Evolutionary conservation across 345 rosid species (phyloP).

Genomic region (Alliaria petiolata): DNA sequence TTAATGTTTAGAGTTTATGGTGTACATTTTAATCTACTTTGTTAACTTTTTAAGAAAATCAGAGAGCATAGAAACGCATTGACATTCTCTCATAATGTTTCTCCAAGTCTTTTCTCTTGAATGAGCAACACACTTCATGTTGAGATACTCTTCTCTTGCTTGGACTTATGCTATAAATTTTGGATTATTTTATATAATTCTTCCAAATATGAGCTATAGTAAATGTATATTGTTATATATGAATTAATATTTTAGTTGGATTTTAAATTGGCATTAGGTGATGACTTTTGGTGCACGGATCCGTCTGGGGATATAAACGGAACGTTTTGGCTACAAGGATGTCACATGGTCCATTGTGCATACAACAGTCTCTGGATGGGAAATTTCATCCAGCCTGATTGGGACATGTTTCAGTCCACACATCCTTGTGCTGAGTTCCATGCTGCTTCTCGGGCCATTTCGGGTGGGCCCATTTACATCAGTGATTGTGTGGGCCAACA

Average conservation of each 20-base stretch:
- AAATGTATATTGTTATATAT: neutral
- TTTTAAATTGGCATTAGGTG: constrained; percentile 44
- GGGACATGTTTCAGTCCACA: constrained; percentile 99
- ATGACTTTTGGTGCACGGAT: constrained; percentile 98
- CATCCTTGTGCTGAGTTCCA: constrained; percentile 96
- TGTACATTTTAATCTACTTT: too few relatives aligned
- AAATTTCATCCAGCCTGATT: constrained; percentile 95
- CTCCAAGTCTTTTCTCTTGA: too few relatives aligned
- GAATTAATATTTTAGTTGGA: neutral
- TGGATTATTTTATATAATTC: neutral
- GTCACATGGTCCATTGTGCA: constrained; percentile 99
- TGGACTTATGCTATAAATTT: neutral
- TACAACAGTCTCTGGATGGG: constrained; percentile 99
- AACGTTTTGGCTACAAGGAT: constrained; percentile 96
- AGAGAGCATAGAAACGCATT: too few relatives aligned
- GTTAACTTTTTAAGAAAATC: too few relatives aligned
- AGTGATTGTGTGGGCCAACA: constrained; percentile 86
- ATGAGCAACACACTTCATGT: too few relatives aligned
- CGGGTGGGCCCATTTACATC: constrained; percentile 87
- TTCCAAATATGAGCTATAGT: neutral
- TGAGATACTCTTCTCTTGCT: too few relatives aligned
- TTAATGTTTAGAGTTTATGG: too few relatives aligned
- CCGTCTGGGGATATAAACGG: constrained; percentile 97
- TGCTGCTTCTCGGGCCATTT: constrained; percentile 94
- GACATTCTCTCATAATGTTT: too few relatives aligned